Base-by-base conservation (phyloP, 2,329 filamentous ascomycete genomes). In the Claviceps sp. region DNA sequence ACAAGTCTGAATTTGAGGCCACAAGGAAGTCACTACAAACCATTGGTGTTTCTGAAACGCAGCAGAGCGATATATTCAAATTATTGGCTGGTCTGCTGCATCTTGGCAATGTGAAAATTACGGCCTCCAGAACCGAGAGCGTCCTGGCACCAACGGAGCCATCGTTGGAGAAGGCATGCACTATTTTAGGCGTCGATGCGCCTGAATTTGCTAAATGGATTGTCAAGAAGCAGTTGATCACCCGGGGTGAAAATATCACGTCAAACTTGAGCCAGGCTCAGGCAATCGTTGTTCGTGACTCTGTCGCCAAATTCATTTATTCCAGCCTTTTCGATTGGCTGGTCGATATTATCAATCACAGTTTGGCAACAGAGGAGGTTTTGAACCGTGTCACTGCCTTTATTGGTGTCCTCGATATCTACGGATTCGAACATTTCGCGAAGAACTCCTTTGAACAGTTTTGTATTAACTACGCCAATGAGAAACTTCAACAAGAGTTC, bases 381-480 rank as follows among this genome's bases (percentile, higher is more conserved):
- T 69, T 97, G 50, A 82, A 77, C 60, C 81, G 87, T 42, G 89
- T 95, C 52, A 79, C 75, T 52, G 91, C 88, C 2, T 98, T 98
- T 69, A 98, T 98, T 62, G 93, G 93, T 68, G 93, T 98, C 47
- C 79, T 98, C 57, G 93, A 98, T 87, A 98, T 98, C 60, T 97
- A 97, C 69, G 91, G 91, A 57, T 98, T 98, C 64, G 93, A 98
- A 69, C 93, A 97, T 70, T 98, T 98, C 64, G 91, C 93, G 56
- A 97, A 96, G 76, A 98, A 98, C 73, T 98, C 93, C 0, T 98
- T 98, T 62, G 93, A 98, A 68, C 93, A 98, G 68, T 98, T 98
- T 70, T 98, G 93, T 72, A 98, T 98, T 79, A 98, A 98, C 71
- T 98, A 98, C 64, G 93, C 93, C 70, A 98, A 98, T 69, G 93